A percentile compares a stretch with the other conserved stretches of the same genome.
phyloP scores from a whole-genome alignment of 306 rosid species.

The Spatholobus suberectus region DNA sequence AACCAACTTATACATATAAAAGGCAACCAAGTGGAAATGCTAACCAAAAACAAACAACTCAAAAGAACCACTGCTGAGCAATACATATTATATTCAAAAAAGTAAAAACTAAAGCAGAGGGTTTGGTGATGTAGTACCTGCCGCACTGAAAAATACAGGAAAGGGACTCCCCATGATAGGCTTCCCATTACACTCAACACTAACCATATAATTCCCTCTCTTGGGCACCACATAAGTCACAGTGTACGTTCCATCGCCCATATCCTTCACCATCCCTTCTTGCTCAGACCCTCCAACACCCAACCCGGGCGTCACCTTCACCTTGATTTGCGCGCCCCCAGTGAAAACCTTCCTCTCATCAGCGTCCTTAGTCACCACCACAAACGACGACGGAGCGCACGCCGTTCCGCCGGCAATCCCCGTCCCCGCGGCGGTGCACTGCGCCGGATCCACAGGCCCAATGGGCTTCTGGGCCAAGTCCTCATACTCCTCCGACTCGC shows the following conservation, averaged over 20 bases:
- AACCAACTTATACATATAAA: conserved; percentile 4
- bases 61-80: conserved; percentile 17
- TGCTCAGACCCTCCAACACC: conserved; percentile 97
- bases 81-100: neutral
- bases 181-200: conserved; percentile 86
- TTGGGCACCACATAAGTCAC: conserved; percentile 94
- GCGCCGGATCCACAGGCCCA: conserved; percentile 87
- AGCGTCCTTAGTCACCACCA: conserved; percentile 79
- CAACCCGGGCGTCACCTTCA: conserved; percentile 79
- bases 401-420: conserved; percentile 97
- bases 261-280: conserved; percentile 94
- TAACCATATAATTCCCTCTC: conserved; percentile 97
- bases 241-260: conserved; percentile 92
- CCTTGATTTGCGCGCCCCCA: conserved; percentile 82
- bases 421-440: conserved; percentile 85
- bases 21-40: neutral
- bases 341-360: conserved; percentile 82
- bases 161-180: conserved; percentile 97
- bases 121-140: conserved; percentile 55
- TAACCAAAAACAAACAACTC: conserved; percentile 14
- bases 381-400: conserved; percentile 78
- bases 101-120: neutral
- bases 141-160: conserved; percentile 99
- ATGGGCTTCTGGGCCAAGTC: conserved; percentile 78
- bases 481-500: conserved; percentile 88